These are phyloP conservation scores for Malania oleifera DNA, from an alignment of 164 flowering plant genomes.

Conservation along the genomic window DNA sequence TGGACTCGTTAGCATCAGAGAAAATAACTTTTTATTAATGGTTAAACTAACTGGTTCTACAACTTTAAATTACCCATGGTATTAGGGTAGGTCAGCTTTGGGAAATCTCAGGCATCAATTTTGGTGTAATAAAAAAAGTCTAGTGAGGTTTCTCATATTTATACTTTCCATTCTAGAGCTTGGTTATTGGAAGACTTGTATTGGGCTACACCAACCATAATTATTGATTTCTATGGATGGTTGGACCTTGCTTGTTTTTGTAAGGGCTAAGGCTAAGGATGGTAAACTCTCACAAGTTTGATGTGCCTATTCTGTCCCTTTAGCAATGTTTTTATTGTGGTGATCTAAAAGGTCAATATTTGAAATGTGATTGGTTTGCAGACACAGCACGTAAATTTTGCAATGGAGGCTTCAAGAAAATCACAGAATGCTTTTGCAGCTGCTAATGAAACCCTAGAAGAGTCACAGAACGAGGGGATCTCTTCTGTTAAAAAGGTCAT, in stretches of 20 bases:
- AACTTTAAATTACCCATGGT: too few species aligned
- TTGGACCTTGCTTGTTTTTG: not conserved
- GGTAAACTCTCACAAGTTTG: not conserved
- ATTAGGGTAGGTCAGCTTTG: too few species aligned
- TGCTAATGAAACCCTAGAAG: constrained; percentile 35
- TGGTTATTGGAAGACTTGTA: too few species aligned
- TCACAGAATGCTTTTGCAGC: constrained; percentile 53
- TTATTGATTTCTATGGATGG: not conserved
- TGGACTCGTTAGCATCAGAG: too few species aligned
- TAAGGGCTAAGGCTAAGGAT: not conserved
- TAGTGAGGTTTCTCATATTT: not conserved
- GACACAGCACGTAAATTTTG: constrained; percentile 57
- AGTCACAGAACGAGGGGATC: constrained; percentile 34
- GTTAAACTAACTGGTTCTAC: too few species aligned
- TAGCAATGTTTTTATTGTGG: not conserved
- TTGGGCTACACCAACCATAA: too few species aligned
- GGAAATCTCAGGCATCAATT: too few species aligned
- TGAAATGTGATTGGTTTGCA: constrained; percentile 27
- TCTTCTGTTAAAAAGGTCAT: constrained; percentile 50
- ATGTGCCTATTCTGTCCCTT: not conserved
- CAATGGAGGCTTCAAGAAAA: constrained; percentile 78
- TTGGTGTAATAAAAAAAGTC: not conserved
- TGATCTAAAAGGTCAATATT: not conserved
- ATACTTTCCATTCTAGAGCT: too few species aligned
- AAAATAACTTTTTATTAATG: too few species aligned